phyloP scores from a whole-genome alignment of 2,329 filamentous ascomycete species.

The Aspergillus viridinutans region DNA sequence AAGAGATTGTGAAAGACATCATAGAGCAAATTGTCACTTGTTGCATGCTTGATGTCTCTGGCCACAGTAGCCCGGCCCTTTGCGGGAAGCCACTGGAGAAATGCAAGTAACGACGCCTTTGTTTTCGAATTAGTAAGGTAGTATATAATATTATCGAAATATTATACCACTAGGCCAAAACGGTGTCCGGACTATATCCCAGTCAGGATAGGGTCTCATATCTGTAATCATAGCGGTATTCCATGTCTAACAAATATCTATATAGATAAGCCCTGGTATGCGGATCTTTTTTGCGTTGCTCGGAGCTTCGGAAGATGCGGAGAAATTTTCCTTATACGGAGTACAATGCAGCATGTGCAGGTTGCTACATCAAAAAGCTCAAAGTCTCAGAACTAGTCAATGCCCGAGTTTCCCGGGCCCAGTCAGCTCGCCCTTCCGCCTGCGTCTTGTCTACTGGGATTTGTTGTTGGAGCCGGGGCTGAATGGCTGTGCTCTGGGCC shows the following conservation, averaged over 20 bases:
- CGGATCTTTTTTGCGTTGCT: too few species aligned
- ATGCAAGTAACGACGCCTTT: neutral
- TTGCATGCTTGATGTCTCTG: neutral
- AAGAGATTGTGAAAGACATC: neutral
- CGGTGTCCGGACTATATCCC: too few species aligned
- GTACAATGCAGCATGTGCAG: too few species aligned
- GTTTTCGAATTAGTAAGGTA: neutral
- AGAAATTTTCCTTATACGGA: too few species aligned
- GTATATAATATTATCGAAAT: too few species aligned
- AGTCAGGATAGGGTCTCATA: too few species aligned
- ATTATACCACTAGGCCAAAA: too few species aligned
- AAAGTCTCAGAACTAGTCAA: neutral
- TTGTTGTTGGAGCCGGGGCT: neutral
- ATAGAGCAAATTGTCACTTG: neutral
- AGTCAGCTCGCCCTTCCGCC: neutral
- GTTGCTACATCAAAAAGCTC: neutral
- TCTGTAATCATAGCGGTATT: too few species aligned
- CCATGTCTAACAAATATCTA: too few species aligned
- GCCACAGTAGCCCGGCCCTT: neutral
- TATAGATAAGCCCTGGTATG: too few species aligned
- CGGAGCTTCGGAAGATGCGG: too few species aligned
- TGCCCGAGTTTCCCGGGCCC: neutral
- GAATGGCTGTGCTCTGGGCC: neutral
- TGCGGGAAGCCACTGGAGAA: slow-evolving; percentile 2
- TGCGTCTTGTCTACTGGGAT: neutral